These are phyloP conservation scores for Colletotrichum camelliae DNA, from an alignment of 2,329 filamentous ascomycete species.

Conservation along the genomic window DNA sequence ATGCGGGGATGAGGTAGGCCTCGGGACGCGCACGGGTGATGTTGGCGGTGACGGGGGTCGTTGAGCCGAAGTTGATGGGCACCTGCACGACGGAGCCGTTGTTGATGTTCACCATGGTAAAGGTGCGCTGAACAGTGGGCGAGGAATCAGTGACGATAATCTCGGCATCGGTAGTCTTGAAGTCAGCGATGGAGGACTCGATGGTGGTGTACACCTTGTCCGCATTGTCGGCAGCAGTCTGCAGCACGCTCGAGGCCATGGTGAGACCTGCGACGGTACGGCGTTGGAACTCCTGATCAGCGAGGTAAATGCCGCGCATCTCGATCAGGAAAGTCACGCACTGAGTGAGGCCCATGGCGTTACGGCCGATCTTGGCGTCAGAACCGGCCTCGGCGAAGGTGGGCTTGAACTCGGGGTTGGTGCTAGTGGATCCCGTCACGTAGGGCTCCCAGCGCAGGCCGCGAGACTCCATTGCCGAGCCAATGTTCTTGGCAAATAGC, in stretches of 20 bases:
- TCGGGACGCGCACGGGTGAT: slow-evolving; percentile 33
- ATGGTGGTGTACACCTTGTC: slow-evolving; percentile 31
- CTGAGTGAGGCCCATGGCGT: slow-evolving; percentile 33
- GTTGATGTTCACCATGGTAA: slow-evolving; percentile 30
- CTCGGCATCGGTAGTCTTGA: slow-evolving; percentile 28
- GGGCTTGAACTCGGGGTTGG: slow-evolving; percentile 29
- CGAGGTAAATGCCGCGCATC: slow-evolving; percentile 35
- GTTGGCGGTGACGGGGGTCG: slow-evolving; percentile 31
- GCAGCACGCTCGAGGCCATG: slow-evolving; percentile 31
- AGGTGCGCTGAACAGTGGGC: slow-evolving; percentile 21
- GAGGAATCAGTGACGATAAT: slow-evolving; percentile 34
- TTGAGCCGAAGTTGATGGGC: slow-evolving; percentile 31
- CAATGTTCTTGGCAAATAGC: slow-evolving; percentile 33
- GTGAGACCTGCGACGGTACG: slow-evolving; percentile 31
- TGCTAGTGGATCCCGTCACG: slow-evolving; percentile 26
- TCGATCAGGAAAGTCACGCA: slow-evolving; percentile 34
- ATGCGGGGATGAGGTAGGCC: slow-evolving; percentile 33
- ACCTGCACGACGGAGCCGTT: slow-evolving; percentile 32
- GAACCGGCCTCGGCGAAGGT: slow-evolving; percentile 17
- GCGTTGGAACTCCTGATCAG: slow-evolving; percentile 35
- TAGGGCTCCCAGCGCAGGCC: slow-evolving; percentile 36
- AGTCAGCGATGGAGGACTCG: slow-evolving; percentile 30
- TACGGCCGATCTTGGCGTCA: slow-evolving; percentile 34
- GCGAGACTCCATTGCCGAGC: slow-evolving; percentile 30
- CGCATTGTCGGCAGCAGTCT: slow-evolving; percentile 36